phyloP scores from a whole-genome alignment of 2,329 filamentous ascomycete species.

The Incumbomyces lentus region DNA sequence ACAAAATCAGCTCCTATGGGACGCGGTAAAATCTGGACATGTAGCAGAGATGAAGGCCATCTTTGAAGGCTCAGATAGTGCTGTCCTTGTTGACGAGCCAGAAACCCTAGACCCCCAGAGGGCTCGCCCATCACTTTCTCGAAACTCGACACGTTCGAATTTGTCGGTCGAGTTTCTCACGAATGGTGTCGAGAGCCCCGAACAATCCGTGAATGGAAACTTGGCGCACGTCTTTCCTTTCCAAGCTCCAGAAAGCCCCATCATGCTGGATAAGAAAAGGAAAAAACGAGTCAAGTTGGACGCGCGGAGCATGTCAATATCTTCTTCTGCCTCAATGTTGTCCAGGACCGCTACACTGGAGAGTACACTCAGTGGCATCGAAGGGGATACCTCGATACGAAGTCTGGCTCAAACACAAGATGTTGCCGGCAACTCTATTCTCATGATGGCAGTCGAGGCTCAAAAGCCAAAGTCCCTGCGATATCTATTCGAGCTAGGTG shows the following conservation, averaged over 20 bases:
- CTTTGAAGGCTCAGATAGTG: constrained; percentile 58
- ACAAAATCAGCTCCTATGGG: constrained; percentile 78
- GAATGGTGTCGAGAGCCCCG: constrained; percentile 21
- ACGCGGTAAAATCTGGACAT: constrained; percentile 69
- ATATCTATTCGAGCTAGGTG: constrained; percentile 67
- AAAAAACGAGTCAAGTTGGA: constrained; percentile 81
- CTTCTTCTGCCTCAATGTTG: constrained; percentile 71
- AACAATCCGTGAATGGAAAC: constrained; percentile 33
- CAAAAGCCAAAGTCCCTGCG: constrained; percentile 60
- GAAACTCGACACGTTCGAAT: constrained; percentile 12
- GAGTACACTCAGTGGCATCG: constrained; percentile 61
- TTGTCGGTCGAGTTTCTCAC: constrained; percentile 14
- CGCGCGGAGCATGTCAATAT: constrained; percentile 74
- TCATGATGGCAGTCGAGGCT: constrained; percentile 74
- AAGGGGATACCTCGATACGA: constrained; percentile 79
- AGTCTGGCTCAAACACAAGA: constrained; percentile 47
- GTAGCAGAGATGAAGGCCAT: constrained; percentile 65
- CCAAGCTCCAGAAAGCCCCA: constrained; percentile 47
- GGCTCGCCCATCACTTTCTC: constrained; percentile 12
- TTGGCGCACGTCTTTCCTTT: constrained; percentile 89
- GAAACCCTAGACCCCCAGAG: constrained; percentile 6
- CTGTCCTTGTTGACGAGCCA: constrained; percentile 36
- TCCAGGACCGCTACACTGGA: constrained; percentile 71
- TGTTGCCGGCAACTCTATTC: constrained; percentile 65
- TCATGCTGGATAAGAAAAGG: constrained; percentile 26